Base-by-base conservation (phyloP, 2,329 filamentous ascomycete genomes). In the Lachnellula hyalina region DNA sequence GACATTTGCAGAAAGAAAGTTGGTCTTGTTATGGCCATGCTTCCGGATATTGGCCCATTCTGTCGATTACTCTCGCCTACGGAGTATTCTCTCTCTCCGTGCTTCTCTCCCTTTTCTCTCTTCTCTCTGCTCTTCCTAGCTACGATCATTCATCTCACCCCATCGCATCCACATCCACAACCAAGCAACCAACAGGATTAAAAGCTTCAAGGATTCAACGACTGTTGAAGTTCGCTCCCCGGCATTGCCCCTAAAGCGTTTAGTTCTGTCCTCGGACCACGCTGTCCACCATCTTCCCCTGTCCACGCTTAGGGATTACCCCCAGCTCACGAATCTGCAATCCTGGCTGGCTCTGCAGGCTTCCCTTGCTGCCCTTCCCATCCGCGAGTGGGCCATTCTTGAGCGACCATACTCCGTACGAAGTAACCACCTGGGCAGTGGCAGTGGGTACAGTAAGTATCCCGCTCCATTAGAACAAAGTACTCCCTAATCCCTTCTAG, bases 181-280 rank as follows among this genome's bases (percentile, higher is more conserved):
- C 6, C 25, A 8, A 32, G 2, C 25, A 3, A 25, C 25, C 7
- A 7, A 28, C 28, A 28, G 28, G 28, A 28, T 9, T 28, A 28
- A 28, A 28, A 28, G 28, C 28, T 28, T 28, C 28, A 32, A 32
- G 28, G 28, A 32, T 32, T 11, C 8, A 32, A 32, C 28, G 28
- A 32, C 28, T 32, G 8, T 32, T 32, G 28, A 32, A 32, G 2
- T 32, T 32, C 28, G 12, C 34, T 17, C 38, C 23, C 44, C 35
- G 45, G 41, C 15, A 53, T 53, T 53, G 42, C 38, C 46, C 46
- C 52, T 34, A 53, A 53, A 53, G 52, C 52, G 52, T 53, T 28
- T 53, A 53, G 52, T 49, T n/a, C 36, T 19, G 5, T 42, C 34
- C n/a, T 36, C n/a, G 23, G 5, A 34, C 25, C 46, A 34, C 15